phyloP scores from a whole-genome alignment of 1,284 basidiomycete species.

The Melampsora larici-populina region DNA sequence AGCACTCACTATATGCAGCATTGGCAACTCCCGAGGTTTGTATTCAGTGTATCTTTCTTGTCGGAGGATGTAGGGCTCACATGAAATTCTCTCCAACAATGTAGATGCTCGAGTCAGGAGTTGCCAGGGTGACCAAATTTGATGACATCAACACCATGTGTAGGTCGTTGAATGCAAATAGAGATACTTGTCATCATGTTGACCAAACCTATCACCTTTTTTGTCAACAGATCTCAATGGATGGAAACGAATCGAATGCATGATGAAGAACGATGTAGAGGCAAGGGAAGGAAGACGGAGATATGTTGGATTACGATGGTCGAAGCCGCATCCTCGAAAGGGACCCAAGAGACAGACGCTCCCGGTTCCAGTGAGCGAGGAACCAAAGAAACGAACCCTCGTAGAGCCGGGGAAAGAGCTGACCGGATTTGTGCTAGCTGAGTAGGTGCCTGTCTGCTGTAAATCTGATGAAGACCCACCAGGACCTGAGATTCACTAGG shows the following conservation, averaged over 20 bases:
- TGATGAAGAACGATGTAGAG: constrained; percentile 31
- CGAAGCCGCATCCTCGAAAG: constrained; percentile 41
- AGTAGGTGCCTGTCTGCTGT: constrained; percentile 12
- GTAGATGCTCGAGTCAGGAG: constrained; percentile 39
- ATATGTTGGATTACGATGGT: constrained; percentile 39
- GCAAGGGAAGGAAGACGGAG: constrained; percentile 1
- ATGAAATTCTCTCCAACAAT: background rate
- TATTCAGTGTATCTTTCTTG: background rate
- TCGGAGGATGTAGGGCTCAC: background rate
- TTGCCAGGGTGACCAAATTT: constrained; percentile 30
- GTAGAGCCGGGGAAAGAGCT: constrained; percentile 39
- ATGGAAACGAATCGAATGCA: constrained; percentile 33
- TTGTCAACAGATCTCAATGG: constrained; percentile 22
- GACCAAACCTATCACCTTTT: background rate
- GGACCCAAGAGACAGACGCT: constrained; percentile 23
- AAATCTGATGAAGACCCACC: background rate
- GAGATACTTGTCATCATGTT: background rate
- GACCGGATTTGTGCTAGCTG: constrained; percentile 33
- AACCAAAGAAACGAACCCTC: background rate
- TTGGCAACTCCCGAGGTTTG: constrained; percentile 40
- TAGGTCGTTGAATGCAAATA: background rate
- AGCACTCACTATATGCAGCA: constrained; percentile 42
- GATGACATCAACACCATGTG: constrained; percentile 41
- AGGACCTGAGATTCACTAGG: background rate
- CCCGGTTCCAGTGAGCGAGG: background rate